Base-by-base conservation (phyloP, 768 basidiomycete species). In the Cystofilobasidium macerans region DNA sequence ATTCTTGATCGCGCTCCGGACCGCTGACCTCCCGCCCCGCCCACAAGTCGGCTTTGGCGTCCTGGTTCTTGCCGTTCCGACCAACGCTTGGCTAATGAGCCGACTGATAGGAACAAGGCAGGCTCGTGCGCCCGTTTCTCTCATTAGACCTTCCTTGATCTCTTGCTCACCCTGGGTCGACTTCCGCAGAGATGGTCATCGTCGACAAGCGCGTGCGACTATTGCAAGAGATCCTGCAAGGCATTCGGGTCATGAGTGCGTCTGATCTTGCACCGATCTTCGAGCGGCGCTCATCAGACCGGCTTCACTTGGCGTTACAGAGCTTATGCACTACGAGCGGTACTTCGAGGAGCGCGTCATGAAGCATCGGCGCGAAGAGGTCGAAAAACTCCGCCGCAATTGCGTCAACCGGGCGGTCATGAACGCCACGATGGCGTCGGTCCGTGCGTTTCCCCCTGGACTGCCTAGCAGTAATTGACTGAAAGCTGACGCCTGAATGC, bases 151-250 rank as follows among this genome's bases (percentile, higher is more conserved):
- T 24, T 16, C 11, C 40, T n/a, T 24, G 26, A 24, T 26, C 64
- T 70, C 43, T 70, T n/a, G n/a, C n/a, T n/a, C 71, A 30, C 70
- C 72, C 57, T n/a, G n/a, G n/a, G n/a, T n/a, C n/a, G n/a, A n/a
- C n/a, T n/a, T n/a, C n/a, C 57, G 70, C 69, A 22, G 72, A 76
- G 54, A 69, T 86, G 63, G 80, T 82, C 69, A 79, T 86, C 65
- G 85, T 85, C 4, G 87, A 88, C 71, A 78, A 78, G 61, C 81
- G 86, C 16, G 82, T 87, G 12, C 76, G 85, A 20, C 77, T 86
- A 26, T 81, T 82, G 0, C 84, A 81, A 1, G 87, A 87, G 75
- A 80, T 81, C 30, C 75, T 88, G 20, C 83, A 84, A 72, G 83
- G 83, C 58, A 85, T 86, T 62, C 80, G 85, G 1, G 77, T 85